A percentile compares a stretch with the other conserved stretches of the same genome.
Evolutionary conservation across 345 rosid genomes (phyloP).

Genomic region (Eucalyptus cloeziana): DNA sequence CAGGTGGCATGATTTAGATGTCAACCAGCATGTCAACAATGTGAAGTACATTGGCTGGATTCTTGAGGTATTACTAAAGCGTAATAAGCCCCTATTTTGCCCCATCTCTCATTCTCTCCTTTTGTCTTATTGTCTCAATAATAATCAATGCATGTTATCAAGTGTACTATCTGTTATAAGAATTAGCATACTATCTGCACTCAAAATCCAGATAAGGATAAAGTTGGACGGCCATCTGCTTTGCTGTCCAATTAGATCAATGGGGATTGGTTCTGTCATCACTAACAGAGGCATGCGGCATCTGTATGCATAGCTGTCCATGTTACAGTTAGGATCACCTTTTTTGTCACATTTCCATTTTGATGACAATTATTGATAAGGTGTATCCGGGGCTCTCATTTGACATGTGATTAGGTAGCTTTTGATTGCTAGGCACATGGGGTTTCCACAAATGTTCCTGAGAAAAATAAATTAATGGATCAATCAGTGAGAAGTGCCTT

Average conservation of each 20-base stretch:
- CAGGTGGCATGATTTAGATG: conserved; percentile 91
- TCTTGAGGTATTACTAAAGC: conserved; percentile 51
- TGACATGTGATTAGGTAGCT: not conserved
- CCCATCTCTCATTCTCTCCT: not conserved
- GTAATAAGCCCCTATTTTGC: not conserved
- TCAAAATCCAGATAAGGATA: not conserved
- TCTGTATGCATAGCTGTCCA: not conserved
- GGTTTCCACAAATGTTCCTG: not conserved
- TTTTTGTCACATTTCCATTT: not conserved
- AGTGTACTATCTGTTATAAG: not conserved
- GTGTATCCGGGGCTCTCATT: not conserved
- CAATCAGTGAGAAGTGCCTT: not conserved
- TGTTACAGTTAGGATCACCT: not conserved
- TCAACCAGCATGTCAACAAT: conserved; percentile 97
- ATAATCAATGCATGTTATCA: not conserved
- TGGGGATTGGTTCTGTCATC: not conserved
- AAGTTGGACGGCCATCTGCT: not conserved
- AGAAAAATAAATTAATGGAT: not conserved
- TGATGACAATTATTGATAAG: not conserved
- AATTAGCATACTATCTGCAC: not conserved
- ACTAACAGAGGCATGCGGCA: not conserved
- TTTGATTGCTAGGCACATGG: not conserved
- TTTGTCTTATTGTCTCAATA: not conserved
- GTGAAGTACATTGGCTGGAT: conserved; percentile 98
- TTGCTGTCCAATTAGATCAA: not conserved